A percentile compares a stretch with the other conserved stretches of the same genome.
Evolutionary conservation across 257 asterid genomes (phyloP).

Genomic region (Thymus mandschuricus): DNA sequence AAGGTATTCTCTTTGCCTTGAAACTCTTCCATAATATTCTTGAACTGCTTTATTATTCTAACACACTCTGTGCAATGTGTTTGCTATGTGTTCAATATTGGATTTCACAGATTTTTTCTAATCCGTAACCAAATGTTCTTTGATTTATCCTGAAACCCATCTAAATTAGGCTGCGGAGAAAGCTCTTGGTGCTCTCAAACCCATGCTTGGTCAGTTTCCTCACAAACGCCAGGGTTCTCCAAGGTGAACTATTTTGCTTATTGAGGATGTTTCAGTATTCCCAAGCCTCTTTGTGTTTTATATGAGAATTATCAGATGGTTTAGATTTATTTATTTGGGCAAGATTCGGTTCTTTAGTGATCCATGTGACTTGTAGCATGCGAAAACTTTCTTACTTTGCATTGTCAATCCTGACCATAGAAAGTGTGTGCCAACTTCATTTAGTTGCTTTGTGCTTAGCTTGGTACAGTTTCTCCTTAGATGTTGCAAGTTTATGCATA

Average conservation of each 20-base stretch:
- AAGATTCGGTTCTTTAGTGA: neutral
- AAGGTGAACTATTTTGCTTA: constrained; percentile 56
- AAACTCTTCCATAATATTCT: constrained; percentile 12
- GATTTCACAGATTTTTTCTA: neutral
- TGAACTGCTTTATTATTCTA: neutral
- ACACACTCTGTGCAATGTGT: neutral
- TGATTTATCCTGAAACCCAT: constrained; percentile 15
- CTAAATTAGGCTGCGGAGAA: constrained; percentile 79
- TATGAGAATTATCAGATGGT: constrained; percentile 12
- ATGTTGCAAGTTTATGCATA: too few species aligned
- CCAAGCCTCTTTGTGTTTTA: neutral
- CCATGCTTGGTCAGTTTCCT: constrained; percentile 67
- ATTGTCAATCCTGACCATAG: neutral
- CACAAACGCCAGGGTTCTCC: constrained; percentile 82
- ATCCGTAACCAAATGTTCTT: neutral
- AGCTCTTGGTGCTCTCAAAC: constrained; percentile 74
- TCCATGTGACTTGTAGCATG: neutral
- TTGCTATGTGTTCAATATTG: neutral
- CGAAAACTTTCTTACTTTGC: neutral
- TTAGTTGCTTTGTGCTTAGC: neutral
- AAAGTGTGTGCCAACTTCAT: neutral
- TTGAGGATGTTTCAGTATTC: neutral
- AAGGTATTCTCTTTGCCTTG: constrained; percentile 50
- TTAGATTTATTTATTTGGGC: neutral
- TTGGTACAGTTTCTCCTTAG: neutral